Base-by-base conservation (phyloP, 805 yeast genomes). In the Saturnispora bothae region DNA sequence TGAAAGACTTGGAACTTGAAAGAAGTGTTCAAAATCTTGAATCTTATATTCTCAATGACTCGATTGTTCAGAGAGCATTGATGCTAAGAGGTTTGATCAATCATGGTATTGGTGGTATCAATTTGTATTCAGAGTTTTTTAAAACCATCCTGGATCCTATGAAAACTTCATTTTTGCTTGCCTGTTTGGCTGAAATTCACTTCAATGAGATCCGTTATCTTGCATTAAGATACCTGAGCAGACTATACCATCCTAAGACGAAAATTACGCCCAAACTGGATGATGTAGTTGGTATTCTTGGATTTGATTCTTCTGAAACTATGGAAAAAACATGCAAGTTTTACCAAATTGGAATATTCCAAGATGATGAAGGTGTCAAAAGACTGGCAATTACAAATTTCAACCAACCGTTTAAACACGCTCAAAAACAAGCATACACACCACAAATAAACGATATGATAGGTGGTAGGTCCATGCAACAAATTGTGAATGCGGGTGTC, bases 1-100 rank as follows among this genome's bases (percentile, higher is more conserved):
- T 83, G 7, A 67, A 83, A 48, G 96, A 92, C 54, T 78, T 92
- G 0, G 96, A 86, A 48, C 61, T 83, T 34, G 96, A 84, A 45
- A 66, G 86, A 39, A 81, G 73, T 44, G 54, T 82, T 9, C 94
- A 84, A 53, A 61, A 65, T 13, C 57, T 86, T 28, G 95, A 96
- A 0, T 40, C 45, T 2, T 50, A 61, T 2, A 65, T 89, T 1
- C 64, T 76, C 26, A 49, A 68, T 17, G 68, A 80, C 51, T 61
- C 64, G 0, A 51, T 64, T 10, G 76, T 92, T 10, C 92, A 81
- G 51, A 52, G 76, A 17, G 95, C 95, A 1, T 53, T 86, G 23
- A 69, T 71, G 52, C 62, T 89, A 35, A 68, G 96, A 44, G 71
- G 76, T 15, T 51, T 83, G 20, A 62, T 78, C 13, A 71, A 80